A percentile compares a stretch with the other conserved stretches of the same genome.
phyloP scores from a whole-genome alignment of 208 protist genomes.

The Acanthamoeba royreba region DNA sequence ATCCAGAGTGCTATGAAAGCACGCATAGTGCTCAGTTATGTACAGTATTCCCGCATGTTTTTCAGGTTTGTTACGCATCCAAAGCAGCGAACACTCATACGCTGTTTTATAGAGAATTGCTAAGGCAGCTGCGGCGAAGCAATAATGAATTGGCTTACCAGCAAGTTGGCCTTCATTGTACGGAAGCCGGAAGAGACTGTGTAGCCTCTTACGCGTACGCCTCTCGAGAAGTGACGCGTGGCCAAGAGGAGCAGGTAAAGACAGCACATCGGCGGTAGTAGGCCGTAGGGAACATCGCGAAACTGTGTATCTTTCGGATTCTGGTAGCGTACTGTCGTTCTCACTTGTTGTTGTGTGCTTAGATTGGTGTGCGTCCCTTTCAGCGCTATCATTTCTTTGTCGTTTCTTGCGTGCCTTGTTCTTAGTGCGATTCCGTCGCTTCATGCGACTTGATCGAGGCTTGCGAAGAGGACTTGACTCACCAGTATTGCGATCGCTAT shows the following conservation, averaged over 20 bases:
- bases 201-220: not conserved
- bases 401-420: too few species aligned
- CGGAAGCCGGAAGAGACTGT: not conserved
- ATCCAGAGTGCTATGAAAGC: slow-evolving; percentile 18
- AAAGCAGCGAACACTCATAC: not conserved
- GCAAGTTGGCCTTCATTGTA: not conserved
- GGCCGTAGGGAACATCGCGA: not conserved
- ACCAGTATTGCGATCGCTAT: too few species aligned
- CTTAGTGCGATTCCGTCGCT: too few species aligned
- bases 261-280: not conserved
- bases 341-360: too few species aligned
- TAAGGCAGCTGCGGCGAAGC: too few species aligned
- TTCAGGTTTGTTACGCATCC: not conserved
- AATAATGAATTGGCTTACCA: too few species aligned
- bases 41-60: not conserved
- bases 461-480: too few species aligned
- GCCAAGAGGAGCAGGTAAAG: not conserved
- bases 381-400: too few species aligned
- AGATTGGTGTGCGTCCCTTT: too few species aligned
- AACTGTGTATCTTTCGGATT: not conserved
- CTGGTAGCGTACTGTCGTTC: not conserved
- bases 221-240: not conserved
- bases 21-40: not conserved
- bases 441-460: too few species aligned
- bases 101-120: too few species aligned